Conservation (phyloP, 495 filamentous ascomycete genomes). For the Trichoderma virens region DNA sequence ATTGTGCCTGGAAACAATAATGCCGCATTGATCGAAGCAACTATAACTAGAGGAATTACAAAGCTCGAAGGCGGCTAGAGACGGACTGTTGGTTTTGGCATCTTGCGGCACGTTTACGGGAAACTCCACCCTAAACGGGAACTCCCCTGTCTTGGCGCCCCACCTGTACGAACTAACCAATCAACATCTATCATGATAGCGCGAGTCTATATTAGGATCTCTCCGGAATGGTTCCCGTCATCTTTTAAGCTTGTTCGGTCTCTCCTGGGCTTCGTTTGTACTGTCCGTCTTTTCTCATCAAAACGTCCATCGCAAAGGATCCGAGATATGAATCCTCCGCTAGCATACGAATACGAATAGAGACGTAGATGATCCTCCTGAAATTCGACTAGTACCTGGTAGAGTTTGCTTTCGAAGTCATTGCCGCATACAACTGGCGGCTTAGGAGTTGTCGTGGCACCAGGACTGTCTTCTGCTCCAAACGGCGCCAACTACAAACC, state of each 20-base stretch:
- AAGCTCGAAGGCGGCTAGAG: not conserved
- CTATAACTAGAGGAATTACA: not conserved
- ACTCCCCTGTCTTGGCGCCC: not conserved
- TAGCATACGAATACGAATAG: not conserved
- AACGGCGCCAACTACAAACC: not conserved
- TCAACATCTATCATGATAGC: slow-evolving; percentile 13
- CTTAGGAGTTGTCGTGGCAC: not conserved
- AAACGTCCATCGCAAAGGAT: slow-evolving; percentile 4
- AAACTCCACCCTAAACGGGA: not conserved
- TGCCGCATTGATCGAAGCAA: not conserved
- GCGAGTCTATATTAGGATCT: slow-evolving; percentile 13
- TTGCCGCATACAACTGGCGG: not conserved
- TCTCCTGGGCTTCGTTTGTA: slow-evolving; percentile 12
- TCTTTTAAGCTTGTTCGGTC: no score
- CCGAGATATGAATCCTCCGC: not conserved
- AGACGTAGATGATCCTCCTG: not conserved
- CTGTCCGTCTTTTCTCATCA: slow-evolving; percentile 1
- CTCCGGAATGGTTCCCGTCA: not conserved
- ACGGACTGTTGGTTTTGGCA: not conserved
- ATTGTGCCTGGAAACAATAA: not conserved
- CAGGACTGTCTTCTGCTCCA: not conserved
- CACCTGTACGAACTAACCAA: slow-evolving; percentile 14
- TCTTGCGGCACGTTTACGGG: not conserved
- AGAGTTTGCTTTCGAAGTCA: not conserved
- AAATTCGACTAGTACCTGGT: not conserved